Conservation (phyloP, 1,139 yeast genomes). For the Debaryomyces udenii region DNA sequence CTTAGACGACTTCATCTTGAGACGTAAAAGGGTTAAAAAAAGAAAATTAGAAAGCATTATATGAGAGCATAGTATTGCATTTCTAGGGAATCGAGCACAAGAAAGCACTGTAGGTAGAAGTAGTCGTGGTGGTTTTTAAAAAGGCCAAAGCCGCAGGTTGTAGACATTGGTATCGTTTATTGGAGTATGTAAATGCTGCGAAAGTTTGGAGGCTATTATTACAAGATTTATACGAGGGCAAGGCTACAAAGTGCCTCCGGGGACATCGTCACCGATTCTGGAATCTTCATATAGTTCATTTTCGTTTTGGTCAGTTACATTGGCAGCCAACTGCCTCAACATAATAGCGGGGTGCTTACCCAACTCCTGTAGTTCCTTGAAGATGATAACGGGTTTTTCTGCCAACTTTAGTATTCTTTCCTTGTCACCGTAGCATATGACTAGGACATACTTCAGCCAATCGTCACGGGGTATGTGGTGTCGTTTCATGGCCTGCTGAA, state of each 20-base stretch:
- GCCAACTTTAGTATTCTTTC: conserved; percentile 82
- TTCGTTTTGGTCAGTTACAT: conserved; percentile 35
- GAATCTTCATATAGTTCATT: conserved; percentile 42
- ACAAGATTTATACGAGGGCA: too few relatives aligned
- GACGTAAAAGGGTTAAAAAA: too few relatives aligned
- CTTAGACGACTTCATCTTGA: too few relatives aligned
- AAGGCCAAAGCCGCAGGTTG: too few relatives aligned
- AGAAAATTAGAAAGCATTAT: too few relatives aligned
- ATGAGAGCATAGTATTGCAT: too few relatives aligned
- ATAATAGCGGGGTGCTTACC: conserved; percentile 93
- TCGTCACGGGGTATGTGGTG: conserved; percentile 80
- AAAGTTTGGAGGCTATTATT: too few relatives aligned
- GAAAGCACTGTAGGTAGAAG: too few relatives aligned
- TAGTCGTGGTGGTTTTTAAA: too few relatives aligned
- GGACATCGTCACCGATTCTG: conserved; percentile 52
- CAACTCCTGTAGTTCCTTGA: conserved; percentile 81
- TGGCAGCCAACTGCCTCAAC: conserved; percentile 75
- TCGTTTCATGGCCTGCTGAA: conserved; percentile 87
- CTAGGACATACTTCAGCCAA: conserved; percentile 87
- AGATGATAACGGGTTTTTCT: conserved; percentile 88
- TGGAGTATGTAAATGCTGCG: too few relatives aligned
- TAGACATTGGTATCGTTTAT: too few relatives aligned
- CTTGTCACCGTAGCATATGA: conserved; percentile 88
- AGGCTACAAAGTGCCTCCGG: conserved; percentile 55
- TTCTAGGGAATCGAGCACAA: too few relatives aligned